Base-by-base conservation (phyloP, 2,329 filamentous ascomycete genomes). In the Dactylellina cionopaga region DNA sequence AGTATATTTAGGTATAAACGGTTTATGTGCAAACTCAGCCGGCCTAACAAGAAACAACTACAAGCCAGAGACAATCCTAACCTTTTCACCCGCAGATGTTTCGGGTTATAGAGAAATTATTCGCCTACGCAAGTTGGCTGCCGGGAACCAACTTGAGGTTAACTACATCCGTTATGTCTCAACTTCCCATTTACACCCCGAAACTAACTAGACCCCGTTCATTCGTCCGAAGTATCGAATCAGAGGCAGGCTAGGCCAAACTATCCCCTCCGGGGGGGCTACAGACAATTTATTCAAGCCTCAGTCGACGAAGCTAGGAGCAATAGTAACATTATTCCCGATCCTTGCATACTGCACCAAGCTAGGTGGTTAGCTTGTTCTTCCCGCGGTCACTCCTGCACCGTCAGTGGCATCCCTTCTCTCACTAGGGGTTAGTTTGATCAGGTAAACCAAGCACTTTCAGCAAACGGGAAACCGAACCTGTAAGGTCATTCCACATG, bases 401-500 rank as follows among this genome's bases (percentile, higher is more conserved):
- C 41, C 27, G 35, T 41, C 56, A 58, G 58, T 60, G 22, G 27
- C 49, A 22, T 43, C 47, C 27, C 24, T 35, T 17, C 29, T 54
- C 64, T 35, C 54, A 22, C 15, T 33, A 10, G n/a, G n/a, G 47
- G 41, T 60, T 54, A 35, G 47, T 52, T 37, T 49, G 6, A 22
- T 59, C 37, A 44, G 35, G 44, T 58, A 33, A 59, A 9, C 9
- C 54, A 27, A 37, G 43, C 31, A 27, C 15, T 60, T 19, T 33
- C 43, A 43, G 37, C 55, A 62, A 49, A 51, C 60, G 25, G 22
- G 29, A 15, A 31, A 15, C 6, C 29, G 15, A 43, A 49, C 39
- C 44, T 71, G 65, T 63, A 71, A 49, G 56, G 47, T 51, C 41
- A 52, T 71, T 71, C 65, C 65, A 56, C 58, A 63, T 62, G 43